phyloP scores from a whole-genome alignment of 192 early-diverging fungal genomes.

The Jimgerdemannia flammicorona region DNA sequence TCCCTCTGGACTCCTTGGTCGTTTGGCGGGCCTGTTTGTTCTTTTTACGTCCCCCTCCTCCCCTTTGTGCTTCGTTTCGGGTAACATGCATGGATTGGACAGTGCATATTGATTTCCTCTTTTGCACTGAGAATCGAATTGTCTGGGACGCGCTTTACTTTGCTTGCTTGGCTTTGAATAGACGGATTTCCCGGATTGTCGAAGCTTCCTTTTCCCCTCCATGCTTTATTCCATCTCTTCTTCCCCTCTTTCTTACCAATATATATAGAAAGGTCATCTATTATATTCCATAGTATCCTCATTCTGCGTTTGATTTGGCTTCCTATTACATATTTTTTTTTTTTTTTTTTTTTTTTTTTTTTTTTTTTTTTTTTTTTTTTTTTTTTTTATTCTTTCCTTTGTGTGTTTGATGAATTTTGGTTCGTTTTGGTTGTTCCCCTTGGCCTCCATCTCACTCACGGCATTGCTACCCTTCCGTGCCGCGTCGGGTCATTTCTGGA shows the following conservation, averaged over 20 bases:
- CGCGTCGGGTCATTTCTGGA: too few species aligned
- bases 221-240: not conserved
- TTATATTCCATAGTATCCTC: not conserved
- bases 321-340: not conserved
- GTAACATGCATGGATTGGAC: not conserved
- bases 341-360: too few species aligned
- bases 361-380: too few species aligned
- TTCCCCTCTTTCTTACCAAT: not conserved
- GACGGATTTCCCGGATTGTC: not conserved
- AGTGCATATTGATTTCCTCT: not conserved
- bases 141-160: not conserved
- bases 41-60: not conserved
- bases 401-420: too few species aligned
- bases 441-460: too few species aligned
- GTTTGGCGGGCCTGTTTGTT: not conserved
- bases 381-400: too few species aligned
- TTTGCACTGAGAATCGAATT: not conserved
- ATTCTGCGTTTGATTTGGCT: not conserved
- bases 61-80: not conserved
- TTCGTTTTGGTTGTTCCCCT: too few species aligned
- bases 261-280: not conserved
- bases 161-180: not conserved
- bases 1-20: not conserved
- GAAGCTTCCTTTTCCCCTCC: not conserved
- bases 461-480: too few species aligned